A percentile compares a stretch with the other conserved stretches of the same genome.
Evolutionary conservation across 2,329 filamentous ascomycete species (phyloP).

Genomic region (Neophaeococcomyces mojaviensis): DNA sequence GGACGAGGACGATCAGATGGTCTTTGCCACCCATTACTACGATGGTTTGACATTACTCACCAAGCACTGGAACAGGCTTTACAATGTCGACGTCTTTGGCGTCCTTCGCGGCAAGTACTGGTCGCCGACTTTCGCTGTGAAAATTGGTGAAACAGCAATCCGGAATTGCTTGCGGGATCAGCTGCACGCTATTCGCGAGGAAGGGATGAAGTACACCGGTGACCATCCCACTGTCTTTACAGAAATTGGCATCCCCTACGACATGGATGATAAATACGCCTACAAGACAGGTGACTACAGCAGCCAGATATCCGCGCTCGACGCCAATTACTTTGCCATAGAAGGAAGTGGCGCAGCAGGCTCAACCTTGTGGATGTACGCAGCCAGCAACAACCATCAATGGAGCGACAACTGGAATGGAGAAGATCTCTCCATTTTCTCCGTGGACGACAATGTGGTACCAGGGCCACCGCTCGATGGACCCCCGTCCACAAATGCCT

Average conservation of each 20-base stretch:
- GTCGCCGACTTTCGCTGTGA: conserved; percentile 83
- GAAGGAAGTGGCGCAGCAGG: conserved; percentile 79
- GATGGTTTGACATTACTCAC: conserved; percentile 95
- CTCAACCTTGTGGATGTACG: conserved; percentile 85
- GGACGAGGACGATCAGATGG: conserved; percentile 83
- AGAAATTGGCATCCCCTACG: conserved; percentile 95
- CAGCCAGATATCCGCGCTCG: conserved; percentile 84
- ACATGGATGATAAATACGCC: conserved; percentile 95
- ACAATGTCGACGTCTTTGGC: conserved; percentile 94
- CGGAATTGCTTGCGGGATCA: conserved; percentile 89
- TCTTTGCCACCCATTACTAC: conserved; percentile 93
- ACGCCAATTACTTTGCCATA: conserved; percentile 89
- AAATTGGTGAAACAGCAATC: conserved; percentile 86
- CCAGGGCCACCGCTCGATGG: conserved; percentile 24
- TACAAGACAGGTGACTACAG: conserved; percentile 94
- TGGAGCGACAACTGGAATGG: conserved; percentile 96
- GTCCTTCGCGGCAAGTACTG: conserved; percentile 82
- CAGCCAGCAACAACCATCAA: conserved; percentile 70
- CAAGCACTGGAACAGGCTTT: conserved; percentile 96
- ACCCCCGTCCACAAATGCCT: conserved; percentile 33
- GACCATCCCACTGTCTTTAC: conserved; percentile 83
- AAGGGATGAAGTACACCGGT: conserved; percentile 82
- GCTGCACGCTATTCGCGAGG: conserved; percentile 70
- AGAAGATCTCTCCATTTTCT: conserved; percentile 88
- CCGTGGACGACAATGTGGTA: conserved; percentile 65